Percentiles rank a stretch among this genome's conserved stretches.
Evolutionary conservation across 176 grass and related monocot species (phyloP).

Genomic region (Neostapfia colusana): DNA sequence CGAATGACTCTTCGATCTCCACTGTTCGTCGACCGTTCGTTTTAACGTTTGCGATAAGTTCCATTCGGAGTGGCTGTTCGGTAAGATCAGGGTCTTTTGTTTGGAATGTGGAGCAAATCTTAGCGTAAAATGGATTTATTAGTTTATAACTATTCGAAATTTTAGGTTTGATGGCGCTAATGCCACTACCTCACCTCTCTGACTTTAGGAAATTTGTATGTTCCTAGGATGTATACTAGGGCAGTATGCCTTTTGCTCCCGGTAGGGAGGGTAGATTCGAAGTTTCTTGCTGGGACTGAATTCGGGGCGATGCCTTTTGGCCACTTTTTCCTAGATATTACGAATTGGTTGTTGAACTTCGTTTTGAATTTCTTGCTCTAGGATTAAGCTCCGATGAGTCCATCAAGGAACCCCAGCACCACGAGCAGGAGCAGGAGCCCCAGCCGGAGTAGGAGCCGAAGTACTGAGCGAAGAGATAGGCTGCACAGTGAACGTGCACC

Average conservation of each 20-base stretch:
- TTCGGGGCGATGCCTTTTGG: background rate
- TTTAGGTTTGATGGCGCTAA: background rate
- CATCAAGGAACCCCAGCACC: conserved; percentile 38
- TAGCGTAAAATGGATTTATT: background rate
- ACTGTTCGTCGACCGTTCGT: no score
- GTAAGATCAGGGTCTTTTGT: background rate
- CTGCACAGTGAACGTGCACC: conserved; percentile 43
- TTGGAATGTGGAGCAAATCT: conserved; percentile 7
- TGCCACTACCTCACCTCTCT: background rate
- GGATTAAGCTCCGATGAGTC: conserved; percentile 40
- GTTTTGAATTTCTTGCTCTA: conserved; percentile 1
- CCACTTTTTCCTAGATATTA: background rate
- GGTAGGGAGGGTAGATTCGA: background rate
- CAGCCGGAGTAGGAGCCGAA: conserved; percentile 45
- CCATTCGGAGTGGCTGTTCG: no score
- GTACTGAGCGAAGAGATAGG: conserved; percentile 39
- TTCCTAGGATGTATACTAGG: background rate
- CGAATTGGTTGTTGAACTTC: background rate
- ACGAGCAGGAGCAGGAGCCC: conserved; percentile 31
- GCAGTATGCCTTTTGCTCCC: background rate
- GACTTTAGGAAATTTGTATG: background rate
- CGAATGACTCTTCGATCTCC: no score
- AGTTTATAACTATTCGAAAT: background rate
- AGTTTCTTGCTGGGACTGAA: background rate
- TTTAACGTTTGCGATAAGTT: no score